Evolutionary conservation across 768 basidiomycete genomes (phyloP), one percentile per base, ranked within the genome.

Genomic region (Kwoniella botswanensis): DNA sequence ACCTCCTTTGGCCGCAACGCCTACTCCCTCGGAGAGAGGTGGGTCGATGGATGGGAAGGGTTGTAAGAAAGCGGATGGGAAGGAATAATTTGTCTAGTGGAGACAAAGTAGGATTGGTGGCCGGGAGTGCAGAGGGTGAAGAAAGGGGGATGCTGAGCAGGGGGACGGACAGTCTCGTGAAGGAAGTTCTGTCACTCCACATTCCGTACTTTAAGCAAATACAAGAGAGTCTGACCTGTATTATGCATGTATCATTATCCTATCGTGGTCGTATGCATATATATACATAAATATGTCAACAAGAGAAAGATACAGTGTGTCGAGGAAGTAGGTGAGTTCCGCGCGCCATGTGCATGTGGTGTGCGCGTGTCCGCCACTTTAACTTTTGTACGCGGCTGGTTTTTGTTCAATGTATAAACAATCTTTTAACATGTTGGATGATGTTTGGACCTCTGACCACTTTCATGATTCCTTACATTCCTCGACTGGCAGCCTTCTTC

Each of bases 1-100:
- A 18, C 75, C 75, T 44, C 75, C 75, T 35, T 6, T 71, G 10
- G 17, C 43, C 3, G 46, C 43, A n/a, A 72, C 67, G 44, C 73
- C 73, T 12, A 63, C 57, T 21, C 43, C 63, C 9, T 41, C 18
- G 17, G 62, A 63, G 54, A 64, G 50, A 43, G 35, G 46, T 42
- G 59, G 54, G 60, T 57, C 67, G 60, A 15, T 68, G 2, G 59
- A 68, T 18, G n/a, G 59, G n/a, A 62, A 5, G n/a, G 44, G 13
- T 2, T 17, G 22, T 11, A 68, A 22, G 22, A 12, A 29, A 46
- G 60, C 2, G 46, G 17, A 26, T 10, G 44, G 63, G 59, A 61
- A 26, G 35, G 59, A 44, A 61, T 26, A 41, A 35, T 35, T 6
- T 35, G 35, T 35, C 35, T 9, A 35, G 35, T 4, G 35, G 35